These are phyloP conservation scores for Staphylotrichum longicolle DNA, from an alignment of 495 filamentous ascomycete genomes.

Conservation along the genomic window DNA sequence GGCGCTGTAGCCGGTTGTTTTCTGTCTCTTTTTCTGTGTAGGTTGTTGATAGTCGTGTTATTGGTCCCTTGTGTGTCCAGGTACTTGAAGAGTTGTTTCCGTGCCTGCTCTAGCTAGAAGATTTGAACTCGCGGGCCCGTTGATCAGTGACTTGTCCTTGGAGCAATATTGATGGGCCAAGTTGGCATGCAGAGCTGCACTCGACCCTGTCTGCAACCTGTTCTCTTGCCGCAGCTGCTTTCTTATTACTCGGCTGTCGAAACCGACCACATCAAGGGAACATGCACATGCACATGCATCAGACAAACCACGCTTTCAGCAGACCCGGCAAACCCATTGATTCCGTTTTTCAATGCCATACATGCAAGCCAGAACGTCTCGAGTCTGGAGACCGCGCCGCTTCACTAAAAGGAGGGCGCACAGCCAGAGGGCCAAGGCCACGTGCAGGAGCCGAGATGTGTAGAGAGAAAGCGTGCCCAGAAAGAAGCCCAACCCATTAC, in stretches of 20 bases:
- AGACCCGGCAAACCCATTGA: slow-evolving; percentile 48
- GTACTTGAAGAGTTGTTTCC: no score
- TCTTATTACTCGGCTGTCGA: no score
- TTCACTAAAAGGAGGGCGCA: slow-evolving; percentile 26
- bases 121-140: no score
- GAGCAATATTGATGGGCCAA: no score
- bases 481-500: slow-evolving; percentile 56
- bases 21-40: background rate
- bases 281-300: no score
- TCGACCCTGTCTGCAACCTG: no score
- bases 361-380: slow-evolving; percentile 41
- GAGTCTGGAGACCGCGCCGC: slow-evolving; percentile 28
- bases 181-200: no score
- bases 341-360: slow-evolving; percentile 58
- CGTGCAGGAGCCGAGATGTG: slow-evolving; percentile 35
- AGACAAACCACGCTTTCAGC: background rate
- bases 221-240: no score
- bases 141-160: no score
- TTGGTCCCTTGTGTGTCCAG: background rate
- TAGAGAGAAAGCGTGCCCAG: slow-evolving; percentile 46
- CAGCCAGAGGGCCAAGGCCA: slow-evolving; percentile 21
- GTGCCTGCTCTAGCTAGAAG: no score
- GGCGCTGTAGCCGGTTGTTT: slow-evolving; percentile 20
- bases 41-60: no score
- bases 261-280: no score